These are phyloP conservation scores for Heritiera littoralis DNA, from an alignment of 345 rosid genomes.

Conservation along the genomic window DNA sequence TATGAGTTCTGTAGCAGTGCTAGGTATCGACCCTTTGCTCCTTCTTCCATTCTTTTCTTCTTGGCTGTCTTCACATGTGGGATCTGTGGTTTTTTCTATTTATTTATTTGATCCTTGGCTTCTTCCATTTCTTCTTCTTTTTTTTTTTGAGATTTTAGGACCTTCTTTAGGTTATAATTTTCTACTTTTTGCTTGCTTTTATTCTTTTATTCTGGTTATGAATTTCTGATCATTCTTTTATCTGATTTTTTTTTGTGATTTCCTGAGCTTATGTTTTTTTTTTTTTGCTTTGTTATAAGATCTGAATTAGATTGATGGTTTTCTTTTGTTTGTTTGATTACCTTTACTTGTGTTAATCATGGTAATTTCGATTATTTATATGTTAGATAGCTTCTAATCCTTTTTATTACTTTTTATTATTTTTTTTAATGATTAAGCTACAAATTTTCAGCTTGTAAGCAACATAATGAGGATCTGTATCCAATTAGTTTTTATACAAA, in stretches of 20 bases:
- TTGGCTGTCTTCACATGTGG: not conserved
- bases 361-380: not conserved
- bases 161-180: not conserved
- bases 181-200: not conserved
- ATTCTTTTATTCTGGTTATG: not conserved
- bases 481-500: not conserved
- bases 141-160: no score
- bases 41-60: not conserved
- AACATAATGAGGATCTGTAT: not conserved
- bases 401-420: not conserved
- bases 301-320: constrained; percentile 4
- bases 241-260: not conserved
- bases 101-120: not conserved
- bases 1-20: constrained; percentile 82
- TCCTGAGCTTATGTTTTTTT: not conserved
- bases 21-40: constrained; percentile 48
- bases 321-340: not conserved
- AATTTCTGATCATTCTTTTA: constrained; percentile 1
- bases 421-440: not conserved
- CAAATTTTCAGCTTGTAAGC: not conserved
- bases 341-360: not conserved
- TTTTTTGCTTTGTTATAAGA: not conserved
- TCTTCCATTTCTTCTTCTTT: not conserved
- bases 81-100: not conserved
- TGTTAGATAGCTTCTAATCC: not conserved